These are phyloP conservation scores for Turritis glabra DNA, from an alignment of 345 rosid species.

Conservation along the genomic window DNA sequence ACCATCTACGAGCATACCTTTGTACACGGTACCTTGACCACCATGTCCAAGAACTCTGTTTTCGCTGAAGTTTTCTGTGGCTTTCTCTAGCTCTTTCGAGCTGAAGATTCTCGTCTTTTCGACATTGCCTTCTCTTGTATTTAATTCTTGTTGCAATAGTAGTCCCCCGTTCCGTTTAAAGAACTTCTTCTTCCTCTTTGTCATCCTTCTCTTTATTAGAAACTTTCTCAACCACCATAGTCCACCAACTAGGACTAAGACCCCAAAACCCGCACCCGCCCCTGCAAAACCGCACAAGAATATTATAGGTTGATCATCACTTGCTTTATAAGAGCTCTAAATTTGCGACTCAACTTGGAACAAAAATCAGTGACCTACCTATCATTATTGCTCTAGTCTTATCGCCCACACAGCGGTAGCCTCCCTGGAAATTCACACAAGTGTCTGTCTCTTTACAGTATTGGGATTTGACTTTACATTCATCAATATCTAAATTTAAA, in stretches of 20 bases:
- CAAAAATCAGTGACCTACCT: neutral
- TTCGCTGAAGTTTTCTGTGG: slow-evolving; percentile 43
- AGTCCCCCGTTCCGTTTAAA: slow-evolving; percentile 39
- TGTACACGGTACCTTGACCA: slow-evolving; percentile 49
- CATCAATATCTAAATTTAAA: slow-evolving; percentile 6
- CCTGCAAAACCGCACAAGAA: slow-evolving; percentile 16
- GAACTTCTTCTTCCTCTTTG: slow-evolving; percentile 22
- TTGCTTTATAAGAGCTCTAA: neutral
- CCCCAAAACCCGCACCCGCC: slow-evolving; percentile 18
- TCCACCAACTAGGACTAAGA: neutral
- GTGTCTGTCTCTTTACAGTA: neutral
- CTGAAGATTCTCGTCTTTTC: slow-evolving; percentile 38
- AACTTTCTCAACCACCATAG: slow-evolving; percentile 11
- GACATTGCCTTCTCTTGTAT: neutral
- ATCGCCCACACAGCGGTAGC: neutral
- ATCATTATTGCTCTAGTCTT: slow-evolving; percentile 7
- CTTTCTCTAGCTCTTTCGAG: slow-evolving; percentile 42
- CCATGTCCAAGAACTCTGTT: slow-evolving; percentile 46
- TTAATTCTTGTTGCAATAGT: slow-evolving; percentile 37
- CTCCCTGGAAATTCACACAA: neutral
- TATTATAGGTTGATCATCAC: neutral
- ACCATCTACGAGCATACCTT: slow-evolving; percentile 41
- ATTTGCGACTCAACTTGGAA: neutral
- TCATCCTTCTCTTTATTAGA: neutral
- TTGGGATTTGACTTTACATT: neutral